A percentile compares a stretch with the other conserved stretches of the same genome.
phyloP scores from a whole-genome alignment of 2,329 filamentous ascomycete species.

The Alternaria sp. region DNA sequence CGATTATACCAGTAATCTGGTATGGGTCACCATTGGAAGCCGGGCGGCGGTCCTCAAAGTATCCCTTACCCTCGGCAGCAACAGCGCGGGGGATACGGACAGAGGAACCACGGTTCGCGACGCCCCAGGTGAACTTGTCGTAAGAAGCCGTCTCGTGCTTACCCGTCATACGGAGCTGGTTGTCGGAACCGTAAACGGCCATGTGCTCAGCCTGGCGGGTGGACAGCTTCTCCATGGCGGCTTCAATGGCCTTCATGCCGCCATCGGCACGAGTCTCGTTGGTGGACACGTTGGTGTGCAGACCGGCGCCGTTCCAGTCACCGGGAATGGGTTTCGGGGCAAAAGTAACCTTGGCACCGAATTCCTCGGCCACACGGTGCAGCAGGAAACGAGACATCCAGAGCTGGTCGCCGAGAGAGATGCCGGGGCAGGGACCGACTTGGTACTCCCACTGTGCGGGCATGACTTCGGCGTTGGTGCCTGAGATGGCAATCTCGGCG shows the following conservation, averaged over 20 bases:
- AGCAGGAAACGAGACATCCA: constrained; percentile 93
- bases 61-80: constrained; percentile 89
- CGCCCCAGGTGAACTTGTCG: constrained; percentile 91
- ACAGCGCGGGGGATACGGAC: constrained; percentile 90
- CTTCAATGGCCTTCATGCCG: constrained; percentile 94
- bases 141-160: constrained; percentile 93
- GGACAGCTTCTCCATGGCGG: constrained; percentile 68
- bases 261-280: constrained; percentile 88
- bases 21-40: constrained; percentile 90
- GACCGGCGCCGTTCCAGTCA: constrained; percentile 96
- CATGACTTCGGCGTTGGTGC: constrained; percentile 99
- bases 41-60: constrained; percentile 77
- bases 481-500: constrained; percentile 90
- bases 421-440: constrained; percentile 88
- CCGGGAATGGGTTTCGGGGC: constrained; percentile 95
- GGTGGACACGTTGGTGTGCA: constrained; percentile 94
- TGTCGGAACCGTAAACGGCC: constrained; percentile 93
- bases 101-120: constrained; percentile 94
- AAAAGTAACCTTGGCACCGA: constrained; percentile 94
- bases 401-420: constrained; percentile 92
- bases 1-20: constrained; percentile 82
- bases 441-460: constrained; percentile 98
- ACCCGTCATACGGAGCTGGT: constrained; percentile 92
- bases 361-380: constrained; percentile 92
- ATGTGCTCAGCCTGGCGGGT: constrained; percentile 68